A percentile compares a stretch with the other conserved stretches of the same genome.
These are phyloP conservation scores for Chaetomium cochliodes DNA, from an alignment of 495 filamentous ascomycete species.

Conservation along the genomic window DNA sequence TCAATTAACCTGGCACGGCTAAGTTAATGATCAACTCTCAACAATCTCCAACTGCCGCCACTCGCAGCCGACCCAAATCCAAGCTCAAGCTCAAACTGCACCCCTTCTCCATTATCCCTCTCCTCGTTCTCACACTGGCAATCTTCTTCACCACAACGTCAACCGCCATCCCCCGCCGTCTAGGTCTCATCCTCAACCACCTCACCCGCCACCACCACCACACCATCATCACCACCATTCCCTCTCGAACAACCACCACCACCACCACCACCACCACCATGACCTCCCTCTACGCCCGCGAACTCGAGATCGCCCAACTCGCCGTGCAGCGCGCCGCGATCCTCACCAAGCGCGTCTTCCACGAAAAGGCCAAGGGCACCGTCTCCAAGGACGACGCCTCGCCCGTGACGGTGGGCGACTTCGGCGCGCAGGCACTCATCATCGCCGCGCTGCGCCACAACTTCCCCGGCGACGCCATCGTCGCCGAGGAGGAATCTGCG, in stretches of 20 bases:
- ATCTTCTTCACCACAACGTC: conserved; percentile 17
- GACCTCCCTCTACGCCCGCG: conserved; percentile 60
- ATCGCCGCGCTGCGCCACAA: conserved; percentile 82
- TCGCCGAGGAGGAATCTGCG: conserved; percentile 90
- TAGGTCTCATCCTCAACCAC: conserved; percentile 18
- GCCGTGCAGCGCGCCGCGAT: conserved; percentile 86
- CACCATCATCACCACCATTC: neutral
- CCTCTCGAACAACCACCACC: neutral
- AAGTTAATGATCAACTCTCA: neutral
- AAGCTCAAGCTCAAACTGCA: neutral
- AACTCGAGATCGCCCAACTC: conserved; percentile 82
- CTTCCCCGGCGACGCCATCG: conserved; percentile 88
- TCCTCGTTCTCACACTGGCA: conserved; percentile 32
- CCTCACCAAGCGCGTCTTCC: conserved; percentile 91
- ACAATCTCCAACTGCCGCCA: neutral
- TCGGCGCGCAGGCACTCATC: conserved; percentile 94
- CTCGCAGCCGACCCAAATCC: neutral
- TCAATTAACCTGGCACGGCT: neutral
- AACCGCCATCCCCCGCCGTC: conserved; percentile 23
- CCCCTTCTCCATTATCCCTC: conserved; percentile 10
- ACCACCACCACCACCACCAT: conserved; percentile 21
- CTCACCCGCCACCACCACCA: neutral
- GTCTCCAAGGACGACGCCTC: conserved; percentile 92
- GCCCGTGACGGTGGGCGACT: conserved; percentile 96
- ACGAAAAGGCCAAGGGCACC: conserved; percentile 87